Base-by-base conservation (phyloP, 78 protist species). In the Polysphondylium violaceum region DNA sequence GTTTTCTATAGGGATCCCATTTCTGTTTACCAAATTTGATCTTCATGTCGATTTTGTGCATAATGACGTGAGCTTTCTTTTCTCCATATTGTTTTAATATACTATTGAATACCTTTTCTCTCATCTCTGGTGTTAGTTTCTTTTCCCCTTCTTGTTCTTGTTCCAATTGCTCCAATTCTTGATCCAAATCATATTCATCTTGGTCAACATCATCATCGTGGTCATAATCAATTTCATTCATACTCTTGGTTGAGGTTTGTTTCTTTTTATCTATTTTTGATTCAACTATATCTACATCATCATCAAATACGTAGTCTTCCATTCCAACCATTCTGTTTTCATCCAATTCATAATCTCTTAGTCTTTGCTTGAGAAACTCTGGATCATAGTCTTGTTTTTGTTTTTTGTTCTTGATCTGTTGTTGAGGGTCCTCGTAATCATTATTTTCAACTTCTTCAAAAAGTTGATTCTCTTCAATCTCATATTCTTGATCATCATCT, bases 221-320 rank as follows among this genome's bases (percentile, higher is more conserved):
- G 17, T 40, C 74, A 23, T 69, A 33, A 14, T 29, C 19, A 44
- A 47, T 4, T 27, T 69, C 25, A 50, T 25, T 67, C 5, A 5
- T 6, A 23, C 27, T 21, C 8, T 19, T 65, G 31, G 11, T 8
- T 23, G 12, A 7, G 19, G 35, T 21, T 21, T 67, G 33, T 67
- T 17, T 55, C 33, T 47, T 17, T 47, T 51, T 14, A 51, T 17
- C 9, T 41, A 41, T 74, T 31, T 2, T 21, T 23, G 8, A 21
- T 0, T 29, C 47, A 2, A 12, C 67, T n/a, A n/a, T n/a, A 50
- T 55, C n/a, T 3, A 3, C 0, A 41, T 83, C 90, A 31, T 83
- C 78, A 41, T 67, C 78, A 43, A 83, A 83, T 29, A 56, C 78
- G 31, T 83, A 69, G n/a, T 83, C 90, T 21, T 83, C 90, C 90